Conservation (phyloP, 495 filamentous ascomycete species). For the Sordaria brevicollis region DNA sequence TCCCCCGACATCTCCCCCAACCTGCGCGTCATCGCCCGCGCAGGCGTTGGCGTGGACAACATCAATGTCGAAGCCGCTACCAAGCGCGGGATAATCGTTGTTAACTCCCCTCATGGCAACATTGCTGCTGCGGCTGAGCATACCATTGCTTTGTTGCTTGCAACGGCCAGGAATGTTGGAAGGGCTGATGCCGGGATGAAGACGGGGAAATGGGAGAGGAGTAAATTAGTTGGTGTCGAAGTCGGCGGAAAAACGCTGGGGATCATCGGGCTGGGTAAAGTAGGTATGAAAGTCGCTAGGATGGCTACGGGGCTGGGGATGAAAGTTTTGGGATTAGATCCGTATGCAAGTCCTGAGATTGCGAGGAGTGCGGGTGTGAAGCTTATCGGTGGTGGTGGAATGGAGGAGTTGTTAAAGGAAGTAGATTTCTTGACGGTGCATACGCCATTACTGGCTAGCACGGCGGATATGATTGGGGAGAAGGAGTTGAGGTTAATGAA, state of each 20-base stretch:
- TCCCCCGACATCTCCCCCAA: slow-evolving; percentile 37
- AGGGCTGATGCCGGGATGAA: slow-evolving; percentile 49
- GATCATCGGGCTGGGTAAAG: slow-evolving; percentile 62
- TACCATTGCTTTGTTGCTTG: slow-evolving; percentile 56
- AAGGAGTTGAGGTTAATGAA: slow-evolving; percentile 60
- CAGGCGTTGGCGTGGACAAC: slow-evolving; percentile 69
- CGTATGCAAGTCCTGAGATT: slow-evolving; percentile 53
- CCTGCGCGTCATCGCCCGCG: slow-evolving; percentile 61
- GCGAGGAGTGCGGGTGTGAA: slow-evolving; percentile 48
- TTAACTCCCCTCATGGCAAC: slow-evolving; percentile 60
- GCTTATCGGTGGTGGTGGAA: slow-evolving; percentile 29
- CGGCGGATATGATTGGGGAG: slow-evolving; percentile 52
- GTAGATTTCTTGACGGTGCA: slow-evolving; percentile 69
- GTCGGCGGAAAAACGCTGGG: slow-evolving; percentile 59
- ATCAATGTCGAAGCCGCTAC: slow-evolving; percentile 60
- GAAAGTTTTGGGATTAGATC: slow-evolving; percentile 55
- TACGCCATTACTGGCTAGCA: slow-evolving; percentile 61
- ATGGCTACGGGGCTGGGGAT: slow-evolving; percentile 61
- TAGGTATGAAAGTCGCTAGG: slow-evolving; percentile 59
- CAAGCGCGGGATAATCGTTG: slow-evolving; percentile 54
- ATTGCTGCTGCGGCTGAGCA: slow-evolving; percentile 63
- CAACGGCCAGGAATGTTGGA: slow-evolving; percentile 54
- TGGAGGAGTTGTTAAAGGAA: slow-evolving; percentile 45
- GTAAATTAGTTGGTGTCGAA: slow-evolving; percentile 56
- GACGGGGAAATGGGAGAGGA: slow-evolving; percentile 56